phyloP scores from a whole-genome alignment of 2,329 filamentous ascomycete species.

The Xylariomycetidae sp. region DNA sequence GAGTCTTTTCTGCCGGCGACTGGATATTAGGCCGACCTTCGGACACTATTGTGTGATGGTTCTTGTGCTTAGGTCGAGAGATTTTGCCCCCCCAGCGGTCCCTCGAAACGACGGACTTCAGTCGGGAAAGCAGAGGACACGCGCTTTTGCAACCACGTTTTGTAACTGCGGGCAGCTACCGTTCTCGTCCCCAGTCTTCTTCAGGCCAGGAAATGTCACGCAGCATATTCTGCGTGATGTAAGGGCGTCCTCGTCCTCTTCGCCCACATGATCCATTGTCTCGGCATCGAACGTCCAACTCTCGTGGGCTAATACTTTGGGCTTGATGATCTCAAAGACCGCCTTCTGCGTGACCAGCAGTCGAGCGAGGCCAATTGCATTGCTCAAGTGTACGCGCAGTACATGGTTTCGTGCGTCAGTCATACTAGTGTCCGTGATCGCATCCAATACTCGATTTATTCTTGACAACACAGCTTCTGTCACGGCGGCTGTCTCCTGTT shows the following conservation, averaged over 20 bases:
- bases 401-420: slow-evolving; percentile 44
- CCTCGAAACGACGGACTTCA: too few species aligned
- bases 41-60: too few species aligned
- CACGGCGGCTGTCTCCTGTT: slow-evolving; percentile 36
- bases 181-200: slow-evolving; percentile 60
- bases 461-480: slow-evolving; percentile 38
- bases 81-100: slow-evolving; percentile 8
- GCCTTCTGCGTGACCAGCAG: slow-evolving; percentile 54
- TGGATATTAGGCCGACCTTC: too few species aligned
- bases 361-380: slow-evolving; percentile 50
- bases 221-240: slow-evolving; percentile 50
- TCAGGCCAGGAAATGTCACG: slow-evolving; percentile 57
- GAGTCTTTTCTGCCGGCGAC: too few species aligned
- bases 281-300: slow-evolving; percentile 48
- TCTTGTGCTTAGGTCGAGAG: too few species aligned
- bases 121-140: slow-evolving; percentile 53
- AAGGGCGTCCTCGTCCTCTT: slow-evolving; percentile 52
- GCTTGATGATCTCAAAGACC: slow-evolving; percentile 50
- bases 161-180: slow-evolving; percentile 54
- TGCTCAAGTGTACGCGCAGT: slow-evolving; percentile 46
- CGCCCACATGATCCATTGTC: slow-evolving; percentile 62
- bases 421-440: slow-evolving; percentile 37
- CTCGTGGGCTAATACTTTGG: slow-evolving; percentile 46
- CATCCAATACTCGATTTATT: slow-evolving; percentile 43
- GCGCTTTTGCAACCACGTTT: slow-evolving; percentile 61